Base-by-base conservation (phyloP, 2,329 filamentous ascomycete genomes). In the Teratosphaeriaceae sp. region DNA sequence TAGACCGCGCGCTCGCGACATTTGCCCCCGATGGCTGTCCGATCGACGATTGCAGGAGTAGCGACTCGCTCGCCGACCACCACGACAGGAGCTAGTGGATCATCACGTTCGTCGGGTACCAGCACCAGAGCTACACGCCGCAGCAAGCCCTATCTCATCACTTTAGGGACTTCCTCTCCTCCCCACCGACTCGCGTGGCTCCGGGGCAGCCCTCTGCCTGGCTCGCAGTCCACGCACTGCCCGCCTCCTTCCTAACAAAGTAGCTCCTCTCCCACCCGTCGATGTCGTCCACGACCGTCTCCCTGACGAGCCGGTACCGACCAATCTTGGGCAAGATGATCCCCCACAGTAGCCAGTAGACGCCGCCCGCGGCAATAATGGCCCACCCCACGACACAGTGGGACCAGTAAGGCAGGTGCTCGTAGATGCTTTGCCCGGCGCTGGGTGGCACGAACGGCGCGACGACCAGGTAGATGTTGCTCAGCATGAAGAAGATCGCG, bases 261-360 rank as follows among this genome's bases (percentile, higher is more conserved):
- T 62, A 51, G 48, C 62, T 62, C 42, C 65, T 57, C 49, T 62
- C 59, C 65, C 65, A 67, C 1, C 65, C 65, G 52, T 66, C 64
- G 4, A 60, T 55, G 48, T 65, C 62, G 42, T 65, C 59, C 29
- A 59, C 54, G 39, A 52, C 46, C 23, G 51, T 49, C 38, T 60
- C 56, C 38, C 54, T 46, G n/a, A 56, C 52, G 6, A 68, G 51
- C 24, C 13, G 24, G 24, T 27, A 33, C 55, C 59, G 45, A 67
- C 65, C 65, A n/a, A 68, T 38, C 39, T 65, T 64, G 1, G 73
- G 73, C 46, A 74, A 45, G 5, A 75, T 38, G 7, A 71, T 57
- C 1, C 72, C 70, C 73, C 73, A 76, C 5, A 73, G 48, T 5
- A 74, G 37, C 63, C 72, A 76, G 53, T 76, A 76, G 0, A 75